phyloP scores from a whole-genome alignment of 805 yeast species.

The Komagataella populi region DNA sequence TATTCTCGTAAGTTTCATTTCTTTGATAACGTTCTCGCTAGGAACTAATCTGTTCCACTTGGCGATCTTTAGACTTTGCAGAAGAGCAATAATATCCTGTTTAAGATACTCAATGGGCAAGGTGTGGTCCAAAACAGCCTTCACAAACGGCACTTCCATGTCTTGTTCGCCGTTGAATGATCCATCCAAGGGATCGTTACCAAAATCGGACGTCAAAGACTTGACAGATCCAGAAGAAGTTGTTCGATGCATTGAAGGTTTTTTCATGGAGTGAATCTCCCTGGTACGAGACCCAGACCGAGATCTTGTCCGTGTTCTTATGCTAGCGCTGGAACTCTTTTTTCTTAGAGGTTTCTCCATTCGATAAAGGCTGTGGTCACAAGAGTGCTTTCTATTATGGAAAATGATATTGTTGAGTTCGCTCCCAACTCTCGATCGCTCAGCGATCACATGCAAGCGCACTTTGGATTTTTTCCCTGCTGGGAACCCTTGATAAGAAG shows the following conservation, averaged over 20 bases:
- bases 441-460: neutral
- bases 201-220: neutral
- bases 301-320: neutral
- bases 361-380: neutral
- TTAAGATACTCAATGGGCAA: slow-evolving; percentile 78
- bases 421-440: neutral
- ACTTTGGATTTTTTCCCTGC: neutral
- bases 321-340: neutral
- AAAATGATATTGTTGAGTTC: neutral
- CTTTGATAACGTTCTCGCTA: slow-evolving; percentile 21
- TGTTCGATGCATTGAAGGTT: neutral
- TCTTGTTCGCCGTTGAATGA: neutral
- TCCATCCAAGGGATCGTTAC: neutral
- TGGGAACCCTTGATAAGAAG: neutral
- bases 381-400: neutral
- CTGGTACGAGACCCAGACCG: neutral
- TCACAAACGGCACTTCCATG: slow-evolving; percentile 15
- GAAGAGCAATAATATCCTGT: slow-evolving; percentile 57
- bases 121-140: slow-evolving; percentile 55
- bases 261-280: neutral
- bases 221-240: neutral
- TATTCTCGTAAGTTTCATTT: slow-evolving; percentile 49
- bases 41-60: slow-evolving; percentile 57
- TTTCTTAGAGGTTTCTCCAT: neutral
- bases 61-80: slow-evolving; percentile 51